A percentile compares a stretch with the other conserved stretches of the same genome.
phyloP scores from a whole-genome alignment of 192 early-diverging fungal genomes.

The Mortierella alpina region DNA sequence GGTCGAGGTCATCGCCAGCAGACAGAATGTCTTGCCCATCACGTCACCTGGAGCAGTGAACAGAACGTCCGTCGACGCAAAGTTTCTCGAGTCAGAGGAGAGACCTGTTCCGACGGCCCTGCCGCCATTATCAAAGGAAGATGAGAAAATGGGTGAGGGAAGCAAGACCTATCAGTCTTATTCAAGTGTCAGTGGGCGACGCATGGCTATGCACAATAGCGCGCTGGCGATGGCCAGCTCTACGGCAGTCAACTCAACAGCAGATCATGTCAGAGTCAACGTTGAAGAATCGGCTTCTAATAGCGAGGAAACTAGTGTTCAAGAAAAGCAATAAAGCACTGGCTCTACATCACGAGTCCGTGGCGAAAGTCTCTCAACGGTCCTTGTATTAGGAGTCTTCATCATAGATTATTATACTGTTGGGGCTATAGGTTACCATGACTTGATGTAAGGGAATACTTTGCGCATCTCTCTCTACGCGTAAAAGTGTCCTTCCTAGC shows the following conservation, averaged over 20 bases:
- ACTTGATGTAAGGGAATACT: slow-evolving; percentile 7
- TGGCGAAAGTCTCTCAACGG: no score
- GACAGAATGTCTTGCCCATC: neutral
- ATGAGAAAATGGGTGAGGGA: slow-evolving; percentile 42
- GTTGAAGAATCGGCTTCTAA: slow-evolving; percentile 4
- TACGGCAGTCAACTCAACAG: neutral
- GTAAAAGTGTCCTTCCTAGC: neutral
- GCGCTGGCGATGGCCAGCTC: neutral
- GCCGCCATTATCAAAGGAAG: slow-evolving; percentile 36
- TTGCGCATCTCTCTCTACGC: slow-evolving; percentile 1
- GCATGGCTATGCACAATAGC: neutral
- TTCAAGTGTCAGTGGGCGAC: neutral
- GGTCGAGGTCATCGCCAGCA: slow-evolving; percentile 37
- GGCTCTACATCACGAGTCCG: no score
- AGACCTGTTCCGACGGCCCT: neutral
- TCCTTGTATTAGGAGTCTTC: neutral
- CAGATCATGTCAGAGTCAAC: slow-evolving; percentile 23
- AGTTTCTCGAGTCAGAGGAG: neutral
- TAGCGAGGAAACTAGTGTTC: neutral
- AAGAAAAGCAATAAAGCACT: no score
- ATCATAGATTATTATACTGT: slow-evolving; percentile 1
- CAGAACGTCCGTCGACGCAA: neutral
- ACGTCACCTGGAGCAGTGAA: neutral
- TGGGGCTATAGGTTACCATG: slow-evolving; percentile 5
- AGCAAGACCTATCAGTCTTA: slow-evolving; percentile 25